Base-by-base conservation (phyloP, 2,329 filamentous ascomycete species). In the Chlorencoelia australis region DNA sequence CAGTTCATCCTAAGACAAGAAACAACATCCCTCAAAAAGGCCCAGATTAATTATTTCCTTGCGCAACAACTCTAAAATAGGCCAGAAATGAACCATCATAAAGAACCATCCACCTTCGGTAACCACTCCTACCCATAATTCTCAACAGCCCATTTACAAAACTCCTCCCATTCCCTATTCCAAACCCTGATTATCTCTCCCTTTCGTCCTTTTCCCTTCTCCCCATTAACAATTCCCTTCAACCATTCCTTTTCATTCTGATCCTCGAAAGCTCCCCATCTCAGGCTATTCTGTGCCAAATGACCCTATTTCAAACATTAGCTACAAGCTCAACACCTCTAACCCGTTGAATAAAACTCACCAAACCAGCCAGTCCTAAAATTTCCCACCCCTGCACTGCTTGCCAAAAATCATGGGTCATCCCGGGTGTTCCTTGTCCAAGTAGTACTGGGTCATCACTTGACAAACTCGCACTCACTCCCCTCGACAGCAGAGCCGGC, bases 361-460 rank as follows among this genome's bases (percentile, higher is more conserved):
- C 88, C 34, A 95, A 61, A 0, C 87, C 88, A 9, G 82, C 84
- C 2, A 95, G 66, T 0, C 87, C 88, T 10, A 94, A 69, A 54
- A 89, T 93, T 37, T 93, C 79, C 73, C 86, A 89, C 1, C 83
- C 86, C 59, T 94, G 86, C 14, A 94, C 63, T 1, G 82, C 80
- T 59, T 91, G 85, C 83, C 85, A 94, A 57, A 93, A 94, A 59
- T 94, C 86, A 59, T 91, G 82, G 2, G 80, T 88, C 69, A 89
- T 75, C 19, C 84, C 85, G 16, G 75, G 79, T 7, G 70, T 74
- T 33, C 82, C 82, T 49, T 93, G 83, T 7, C 87, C 87, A n/a
- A 94, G 67, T 52, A 94, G 82, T 2, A 81, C 82, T 2, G 86
- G 86, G 55, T 94, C 86, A 57, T 94, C 87, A 55, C 94, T 94